Conservation (phyloP, 345 rosid genomes). For the Euphorbia peplus region DNA sequence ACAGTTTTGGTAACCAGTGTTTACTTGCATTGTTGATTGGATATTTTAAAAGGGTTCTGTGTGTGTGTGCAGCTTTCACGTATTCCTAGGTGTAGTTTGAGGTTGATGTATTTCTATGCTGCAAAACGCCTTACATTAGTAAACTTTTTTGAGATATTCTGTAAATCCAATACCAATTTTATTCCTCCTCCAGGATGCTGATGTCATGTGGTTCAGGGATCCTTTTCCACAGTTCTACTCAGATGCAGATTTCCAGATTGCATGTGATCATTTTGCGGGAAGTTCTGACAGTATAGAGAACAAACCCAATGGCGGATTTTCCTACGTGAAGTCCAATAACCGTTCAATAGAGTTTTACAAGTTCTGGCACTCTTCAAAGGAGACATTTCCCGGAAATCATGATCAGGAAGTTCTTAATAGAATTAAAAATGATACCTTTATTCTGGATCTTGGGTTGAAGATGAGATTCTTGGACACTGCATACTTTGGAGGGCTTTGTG, state of each 20-base stretch:
- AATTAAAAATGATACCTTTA: constrained; percentile 51
- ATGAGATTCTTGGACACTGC: constrained; percentile 71
- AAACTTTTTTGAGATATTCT: background rate
- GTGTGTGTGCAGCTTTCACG: no score
- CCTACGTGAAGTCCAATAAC: constrained; percentile 60
- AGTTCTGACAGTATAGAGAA: constrained; percentile 44
- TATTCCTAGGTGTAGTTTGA: background rate
- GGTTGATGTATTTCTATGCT: background rate
- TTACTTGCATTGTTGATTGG: background rate
- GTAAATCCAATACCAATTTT: constrained; percentile 17
- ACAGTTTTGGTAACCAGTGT: no score
- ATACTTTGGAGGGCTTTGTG: constrained; percentile 86
- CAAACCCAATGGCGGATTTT: constrained; percentile 75
- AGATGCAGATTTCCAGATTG: constrained; percentile 77
- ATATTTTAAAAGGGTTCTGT: no score
- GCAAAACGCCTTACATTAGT: background rate
- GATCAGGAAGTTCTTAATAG: constrained; percentile 78
- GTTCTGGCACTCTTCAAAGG: constrained; percentile 69
- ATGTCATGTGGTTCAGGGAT: constrained; percentile 90
- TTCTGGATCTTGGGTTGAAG: constrained; percentile 46
- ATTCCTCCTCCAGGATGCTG: constrained; percentile 66
- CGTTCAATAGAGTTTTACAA: constrained; percentile 72
- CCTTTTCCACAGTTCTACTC: constrained; percentile 65
- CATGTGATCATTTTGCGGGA: constrained; percentile 72
- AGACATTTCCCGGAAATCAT: constrained; percentile 52